Evolutionary conservation across 768 basidiomycete genomes (phyloP), one percentile per base, ranked within the genome.

Genomic region (Tylopilus felleus): DNA sequence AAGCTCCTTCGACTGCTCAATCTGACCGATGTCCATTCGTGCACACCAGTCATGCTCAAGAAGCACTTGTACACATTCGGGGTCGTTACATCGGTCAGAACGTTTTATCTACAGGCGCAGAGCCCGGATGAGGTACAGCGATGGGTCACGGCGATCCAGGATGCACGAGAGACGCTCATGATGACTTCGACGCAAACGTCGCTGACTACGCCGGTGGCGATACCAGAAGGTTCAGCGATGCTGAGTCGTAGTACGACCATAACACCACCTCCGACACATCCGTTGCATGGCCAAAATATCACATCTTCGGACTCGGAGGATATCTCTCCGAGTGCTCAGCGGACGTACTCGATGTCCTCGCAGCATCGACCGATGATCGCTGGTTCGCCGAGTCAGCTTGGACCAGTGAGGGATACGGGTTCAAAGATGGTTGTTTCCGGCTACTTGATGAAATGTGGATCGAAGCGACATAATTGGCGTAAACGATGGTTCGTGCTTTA

Each of bases 401-500:
- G 69, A 7, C 40, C 59, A 8, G 31, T 69, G 46, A 78, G 78
- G 38, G 90, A 91, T 59, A 79, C 80, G 19, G 75, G 82, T n/a
- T 14, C 56, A 9, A 95, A 94, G 74, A 76, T 85, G 36, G 86
- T 99, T 36, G 68, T 96, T 5, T 84, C 85, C 19, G 93, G 94
- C 2, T 99, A 98, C 70, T 76, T 99, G 57, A 93, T 95, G 90
- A 98, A 98, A 66, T 94, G 93, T 70, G 94, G 93, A 25, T 86
- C 87, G 41, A 93, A 95, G 61, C 82, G 96, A 65, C 87, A 90
- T 63, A 91, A 84, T 60, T 99, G 97, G 97, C 81, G 93, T 52
- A 98, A 99, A 72, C 76, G 97, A 27, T 98, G 95, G 96, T 98
- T 99, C 64, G 85, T 91, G 35, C 75, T 99, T n/a, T 93, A 86